phyloP scores from a whole-genome alignment of 805 yeast species.

The Wickerhamiella azymoides region DNA sequence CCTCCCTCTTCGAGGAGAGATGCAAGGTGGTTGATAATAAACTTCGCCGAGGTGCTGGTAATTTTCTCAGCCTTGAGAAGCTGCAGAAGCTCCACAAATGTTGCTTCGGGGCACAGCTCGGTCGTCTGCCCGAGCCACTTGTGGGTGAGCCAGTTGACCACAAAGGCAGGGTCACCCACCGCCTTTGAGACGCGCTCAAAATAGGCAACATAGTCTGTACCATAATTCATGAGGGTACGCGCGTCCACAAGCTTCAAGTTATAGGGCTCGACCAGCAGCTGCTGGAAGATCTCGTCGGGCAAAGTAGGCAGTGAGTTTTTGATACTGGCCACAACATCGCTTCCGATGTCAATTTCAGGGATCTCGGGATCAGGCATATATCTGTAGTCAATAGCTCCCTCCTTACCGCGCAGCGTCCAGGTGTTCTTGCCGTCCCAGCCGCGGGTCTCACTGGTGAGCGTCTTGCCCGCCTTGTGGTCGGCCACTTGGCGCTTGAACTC shows the following conservation, averaged over 20 bases:
- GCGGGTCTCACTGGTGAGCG: slow-evolving; percentile 51
- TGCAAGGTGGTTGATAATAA: slow-evolving; percentile 44
- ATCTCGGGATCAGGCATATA: slow-evolving; percentile 92
- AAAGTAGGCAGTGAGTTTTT: slow-evolving; percentile 33
- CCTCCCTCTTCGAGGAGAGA: not conserved
- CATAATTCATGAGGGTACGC: slow-evolving; percentile 46
- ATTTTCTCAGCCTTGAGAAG: slow-evolving; percentile 35
- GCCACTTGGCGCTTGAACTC: slow-evolving; percentile 62
- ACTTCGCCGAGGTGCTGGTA: slow-evolving; percentile 55
- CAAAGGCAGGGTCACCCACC: slow-evolving; percentile 27
- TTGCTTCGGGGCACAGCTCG: slow-evolving; percentile 33
- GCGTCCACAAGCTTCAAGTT: slow-evolving; percentile 60
- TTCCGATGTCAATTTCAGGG: slow-evolving; percentile 39
- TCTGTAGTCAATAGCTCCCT: slow-evolving; percentile 71
- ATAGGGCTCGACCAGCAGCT: slow-evolving; percentile 37
- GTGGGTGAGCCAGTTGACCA: slow-evolving; percentile 72
- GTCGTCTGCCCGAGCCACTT: slow-evolving; percentile 60
- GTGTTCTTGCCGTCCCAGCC: slow-evolving; percentile 83
- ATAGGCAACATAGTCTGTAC: slow-evolving; percentile 13
- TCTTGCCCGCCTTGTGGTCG: slow-evolving; percentile 30
- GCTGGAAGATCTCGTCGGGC: slow-evolving; percentile 45
- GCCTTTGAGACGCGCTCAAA: slow-evolving; percentile 29
- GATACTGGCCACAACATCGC: slow-evolving; percentile 32
- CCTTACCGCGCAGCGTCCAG: slow-evolving; percentile 56
- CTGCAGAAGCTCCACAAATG: slow-evolving; percentile 41